phyloP scores from a whole-genome alignment of 2,329 filamentous ascomycete species.

The Talaromyces sp. region DNA sequence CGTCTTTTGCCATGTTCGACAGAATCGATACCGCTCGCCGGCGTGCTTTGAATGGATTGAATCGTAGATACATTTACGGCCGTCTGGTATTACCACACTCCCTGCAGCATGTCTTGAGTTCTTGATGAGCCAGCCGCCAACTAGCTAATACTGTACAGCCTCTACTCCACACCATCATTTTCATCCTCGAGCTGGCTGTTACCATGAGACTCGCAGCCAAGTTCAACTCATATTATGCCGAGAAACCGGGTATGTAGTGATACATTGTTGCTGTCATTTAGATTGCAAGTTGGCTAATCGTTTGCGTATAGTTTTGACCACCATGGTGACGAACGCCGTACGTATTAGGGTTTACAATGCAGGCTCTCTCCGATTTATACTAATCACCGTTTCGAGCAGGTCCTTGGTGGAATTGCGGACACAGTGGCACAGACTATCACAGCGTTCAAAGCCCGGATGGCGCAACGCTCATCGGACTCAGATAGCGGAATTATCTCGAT shows the following conservation, averaged over 20 bases:
- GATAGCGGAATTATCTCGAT: conserved; percentile 71
- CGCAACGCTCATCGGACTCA: conserved; percentile 49
- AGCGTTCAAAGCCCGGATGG: conserved; percentile 59
- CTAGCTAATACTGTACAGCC: conserved; percentile 53
- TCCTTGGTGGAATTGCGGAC: conserved; percentile 91
- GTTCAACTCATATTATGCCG: conserved; percentile 92
- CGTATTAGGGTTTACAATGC: conserved; percentile 26
- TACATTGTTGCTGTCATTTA: background rate
- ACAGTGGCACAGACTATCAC: conserved; percentile 93
- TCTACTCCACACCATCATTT: conserved; percentile 75
- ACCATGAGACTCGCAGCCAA: conserved; percentile 74
- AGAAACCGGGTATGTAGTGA: conserved; percentile 64
- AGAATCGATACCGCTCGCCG: conserved; percentile 39
- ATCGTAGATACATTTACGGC: conserved; percentile 44
- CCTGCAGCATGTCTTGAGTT: background rate
- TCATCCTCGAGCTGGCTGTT: conserved; percentile 83
- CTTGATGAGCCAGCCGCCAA: conserved; percentile 10
- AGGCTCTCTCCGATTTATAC: background rate
- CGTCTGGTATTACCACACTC: conserved; percentile 30
- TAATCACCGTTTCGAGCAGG: conserved; percentile 31
- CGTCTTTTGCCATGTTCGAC: conserved; percentile 16
- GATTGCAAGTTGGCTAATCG: background rate
- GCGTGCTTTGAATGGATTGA: conserved; percentile 40
- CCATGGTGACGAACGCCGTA: conserved; percentile 96
- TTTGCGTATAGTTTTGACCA: conserved; percentile 69